Base-by-base conservation (phyloP, 2,329 filamentous ascomycete species). In the Nectriaceae sp. region DNA sequence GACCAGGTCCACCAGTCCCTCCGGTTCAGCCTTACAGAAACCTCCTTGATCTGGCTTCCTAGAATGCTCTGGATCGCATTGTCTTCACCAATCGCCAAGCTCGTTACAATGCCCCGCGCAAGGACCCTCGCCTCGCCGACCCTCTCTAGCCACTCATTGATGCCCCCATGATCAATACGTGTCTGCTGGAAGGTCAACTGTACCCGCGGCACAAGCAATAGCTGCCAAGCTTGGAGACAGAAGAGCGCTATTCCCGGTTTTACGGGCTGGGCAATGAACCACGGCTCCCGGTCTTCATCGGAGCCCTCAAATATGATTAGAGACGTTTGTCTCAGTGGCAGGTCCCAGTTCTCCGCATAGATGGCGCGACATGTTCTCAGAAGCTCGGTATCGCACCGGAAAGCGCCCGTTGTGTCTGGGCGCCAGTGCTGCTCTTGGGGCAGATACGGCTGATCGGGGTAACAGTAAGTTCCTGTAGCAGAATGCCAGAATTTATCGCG, bases 1-100 rank as follows among this genome's bases (percentile, higher is more conserved):
- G 19, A 8, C 49, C 45, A 52, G 15, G 40, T 45, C 31, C 15
- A 42, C 49, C 49, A 52, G 38, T 52, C 45, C 3, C 45, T 41
- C 3, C 45, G 45, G 36, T 52, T 52, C 29, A 51, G 3, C 21
- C 19, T 38, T 6, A 52, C 37, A 3, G 19, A 13, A 8, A 47
- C 4, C 4, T 33, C 20, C 22, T 16, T 35, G 20, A 48, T 29
- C 10, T 26, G 37, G 18, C 38, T 20, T n/a, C 19, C 21, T 5
- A 42, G 31, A 33, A 48, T 48, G 11, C 29, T 22, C 16, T 39
- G 31, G 21, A 48, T 31, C 2, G 48, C n/a, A 19, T 44, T 37
- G 18, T 26, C 40, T 8, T 39, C 31, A n/a, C 37, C 29, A 4
- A 37, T 29, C 10, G 26, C 26, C 13, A 42, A 24, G 15, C 26